Evolutionary conservation across 2,329 filamentous ascomycete species (phyloP), one percentile per base, ranked within the genome.

Genomic region (Trichoderma guizhouense): DNA sequence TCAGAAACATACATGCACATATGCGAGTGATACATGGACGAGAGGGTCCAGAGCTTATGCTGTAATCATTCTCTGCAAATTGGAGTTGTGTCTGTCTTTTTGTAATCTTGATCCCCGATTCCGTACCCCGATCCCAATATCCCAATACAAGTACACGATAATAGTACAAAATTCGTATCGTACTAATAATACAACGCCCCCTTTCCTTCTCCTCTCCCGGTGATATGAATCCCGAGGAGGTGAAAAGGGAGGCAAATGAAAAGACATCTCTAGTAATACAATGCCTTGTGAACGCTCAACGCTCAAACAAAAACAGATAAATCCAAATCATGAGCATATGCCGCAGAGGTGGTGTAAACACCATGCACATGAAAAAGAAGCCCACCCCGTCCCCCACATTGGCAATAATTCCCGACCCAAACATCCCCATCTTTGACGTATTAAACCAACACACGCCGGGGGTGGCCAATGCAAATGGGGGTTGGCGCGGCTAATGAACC

Each of bases 221-320:
- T 11, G 3, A 5, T 32, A 12, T 43, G 30, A n/a, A 47, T 14
- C 11, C 12, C 8, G 30, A 47, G 12, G 11, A 11, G 39, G 18
- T 2, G n/a, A 26, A 69, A 32, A 68, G 24, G 32, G 63, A 74
- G 63, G 58, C 32, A 36, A 34, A 61, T 24, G 14, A 61, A 69
- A 55, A 55, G 26, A 53, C 32, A 28, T 47, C n/a, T 60, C 55
- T 69, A 69, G 28, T 61, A 61, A 62, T 69, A 69, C 66, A 62
- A 69, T 69, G 55, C 66, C 66, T 53, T 69, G 66, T n/a, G 55
- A 61, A 69, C 66, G 66, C 66, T 69, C 66, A 69, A 69, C 66
- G 66, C 66, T 69, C 66, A 61, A 61, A 61, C 36, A 51, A 51
- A 34, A 30, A 26, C n/a, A 53, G 11, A 18, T 28, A 57, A 55